Percentiles rank a stretch among this genome's conserved stretches.
These are phyloP conservation scores for Tephrocybe sp. DNA, from an alignment of 768 basidiomycete species.

Conservation along the genomic window DNA sequence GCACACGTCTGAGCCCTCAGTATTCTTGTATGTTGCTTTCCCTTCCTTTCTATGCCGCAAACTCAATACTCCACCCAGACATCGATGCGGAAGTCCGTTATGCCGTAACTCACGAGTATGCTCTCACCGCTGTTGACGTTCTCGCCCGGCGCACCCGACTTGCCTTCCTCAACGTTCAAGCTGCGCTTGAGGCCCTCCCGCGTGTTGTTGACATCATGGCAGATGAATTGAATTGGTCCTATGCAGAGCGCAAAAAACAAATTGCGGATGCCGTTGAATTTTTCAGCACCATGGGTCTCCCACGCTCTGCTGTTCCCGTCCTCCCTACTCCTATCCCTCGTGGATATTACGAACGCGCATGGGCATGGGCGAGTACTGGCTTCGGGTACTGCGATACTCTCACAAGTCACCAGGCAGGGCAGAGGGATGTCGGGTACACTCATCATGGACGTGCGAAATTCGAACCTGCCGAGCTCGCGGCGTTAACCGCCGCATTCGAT, in stretches of 20 bases:
- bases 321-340: constrained; percentile 22
- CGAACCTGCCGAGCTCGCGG: constrained; percentile 41
- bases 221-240: constrained; percentile 77
- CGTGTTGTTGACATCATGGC: constrained; percentile 90
- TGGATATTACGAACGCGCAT: constrained; percentile 24
- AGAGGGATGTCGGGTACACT: constrained; percentile 10
- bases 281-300: constrained; percentile 84
- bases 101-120: constrained; percentile 88
- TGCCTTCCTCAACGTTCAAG: constrained; percentile 88
- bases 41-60: neutral
- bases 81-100: constrained; percentile 94
- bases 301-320: constrained; percentile 40
- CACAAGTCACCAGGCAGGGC: constrained; percentile 1
- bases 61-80: constrained; percentile 35
- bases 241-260: constrained; percentile 55
- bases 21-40: constrained; percentile 65
- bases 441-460: constrained; percentile 40
- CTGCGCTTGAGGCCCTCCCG: constrained; percentile 81
- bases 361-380: constrained; percentile 28
- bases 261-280: constrained; percentile 58
- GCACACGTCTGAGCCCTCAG: constrained; percentile 60
- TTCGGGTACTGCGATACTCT: constrained; percentile 32
- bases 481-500: constrained; percentile 36
- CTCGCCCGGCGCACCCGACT: constrained; percentile 89
- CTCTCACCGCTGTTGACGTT: constrained; percentile 88